Base-by-base conservation (phyloP, 2,329 filamentous ascomycete genomes). In the Pseudocercospora macadamiae region DNA sequence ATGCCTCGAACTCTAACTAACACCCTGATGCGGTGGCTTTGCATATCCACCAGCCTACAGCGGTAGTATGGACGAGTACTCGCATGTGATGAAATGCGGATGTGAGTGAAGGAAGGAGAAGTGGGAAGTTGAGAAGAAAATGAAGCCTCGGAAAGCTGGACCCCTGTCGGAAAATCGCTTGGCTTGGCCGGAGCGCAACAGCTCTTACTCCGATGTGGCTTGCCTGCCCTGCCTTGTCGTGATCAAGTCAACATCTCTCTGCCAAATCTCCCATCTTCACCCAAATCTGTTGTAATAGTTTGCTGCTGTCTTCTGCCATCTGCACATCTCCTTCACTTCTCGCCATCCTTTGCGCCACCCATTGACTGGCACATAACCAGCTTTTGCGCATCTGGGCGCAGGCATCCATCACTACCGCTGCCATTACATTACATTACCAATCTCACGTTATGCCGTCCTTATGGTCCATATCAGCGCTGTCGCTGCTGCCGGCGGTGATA, bases 401-500 rank as follows among this genome's bases (percentile, higher is more conserved):
- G 55, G 55, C 51, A 44, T 48, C 59, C 28, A 58, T 55, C 21
- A 53, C 19, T n/a, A n/a, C n/a, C n/a, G n/a, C n/a, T n/a, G n/a
- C n/a, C n/a, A n/a, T n/a, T n/a, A n/a, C n/a, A n/a, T n/a, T n/a
- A n/a, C n/a, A n/a, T n/a, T n/a, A n/a, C n/a, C n/a, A n/a, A 6
- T 7, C 39, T 18, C 4, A 6, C 25, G 42, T 52, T 28, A 64
- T 66, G 59, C 58, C 64, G 21, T 66, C 62, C 39, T 61, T 57
- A 34, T 53, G 55, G 19, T 52, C 57, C 51, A 42, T 67, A 26
- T 60, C 64, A 34, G 37, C 66, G 12, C 37, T 73, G 14, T 62
- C 71, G 14, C 58, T 68, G 19, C 69, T 74, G 19, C 69, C 73
- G 7, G 61, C 70, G 6, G 60, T 78, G 2, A 74, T 69, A 48